phyloP scores from a whole-genome alignment of 176 grass and related monocot genomes.

The Tillandsia fasciculata region DNA sequence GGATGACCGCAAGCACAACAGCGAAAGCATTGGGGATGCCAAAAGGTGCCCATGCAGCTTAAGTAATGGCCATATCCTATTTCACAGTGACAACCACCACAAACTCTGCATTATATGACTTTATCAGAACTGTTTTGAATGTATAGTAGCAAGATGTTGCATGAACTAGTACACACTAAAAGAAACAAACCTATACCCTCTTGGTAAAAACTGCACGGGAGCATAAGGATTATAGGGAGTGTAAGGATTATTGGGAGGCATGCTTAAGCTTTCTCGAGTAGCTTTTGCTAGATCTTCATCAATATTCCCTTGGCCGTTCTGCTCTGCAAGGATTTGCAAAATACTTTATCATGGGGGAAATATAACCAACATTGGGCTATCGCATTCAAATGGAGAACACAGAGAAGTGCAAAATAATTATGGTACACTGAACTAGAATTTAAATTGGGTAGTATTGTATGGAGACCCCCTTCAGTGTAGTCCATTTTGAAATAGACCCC shows the following conservation, averaged over 20 bases:
- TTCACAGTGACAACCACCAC: conserved; percentile 75
- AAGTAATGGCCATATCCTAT: conserved; percentile 93
- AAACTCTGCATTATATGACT: conserved; percentile 39
- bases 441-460: no score
- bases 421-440: no score
- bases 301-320: conserved; percentile 40
- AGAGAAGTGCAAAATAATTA: no score
- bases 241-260: conserved; percentile 50
- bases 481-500: no score
- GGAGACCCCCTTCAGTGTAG: no score
- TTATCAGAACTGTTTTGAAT: conserved; percentile 5
- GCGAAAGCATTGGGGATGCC: conserved; percentile 84
- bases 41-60: conserved; percentile 90
- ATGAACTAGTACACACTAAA: conserved; percentile 10
- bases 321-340: conserved; percentile 29
- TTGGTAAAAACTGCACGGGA: conserved; percentile 52
- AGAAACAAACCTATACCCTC: conserved; percentile 49
- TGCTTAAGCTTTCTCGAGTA: conserved; percentile 58
- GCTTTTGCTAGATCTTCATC: conserved; percentile 65
- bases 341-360: neutral
- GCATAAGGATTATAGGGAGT: conserved; percentile 48
- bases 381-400: no score
- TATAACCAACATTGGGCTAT: no score
- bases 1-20: conserved; percentile 49
- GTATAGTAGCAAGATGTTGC: neutral